Percentiles rank a stretch among this genome's conserved stretches.
Conservation (phyloP, 2,329 filamentous ascomycete genomes). For the Penicillium janthinellum region DNA sequence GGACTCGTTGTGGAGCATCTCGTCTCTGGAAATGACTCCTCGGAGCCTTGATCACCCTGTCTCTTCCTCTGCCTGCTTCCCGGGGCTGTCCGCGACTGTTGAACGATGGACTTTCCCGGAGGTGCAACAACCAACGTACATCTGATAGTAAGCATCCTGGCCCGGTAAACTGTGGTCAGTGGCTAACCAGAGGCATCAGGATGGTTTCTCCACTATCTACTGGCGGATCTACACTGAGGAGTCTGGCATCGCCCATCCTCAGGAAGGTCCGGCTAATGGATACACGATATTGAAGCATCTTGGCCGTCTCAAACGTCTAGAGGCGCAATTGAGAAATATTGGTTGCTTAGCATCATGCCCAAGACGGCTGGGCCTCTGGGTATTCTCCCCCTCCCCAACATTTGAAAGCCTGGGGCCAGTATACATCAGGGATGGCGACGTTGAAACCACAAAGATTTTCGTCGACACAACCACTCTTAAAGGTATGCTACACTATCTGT, state of each 20-base stretch:
- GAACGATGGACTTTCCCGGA: slow-evolving; percentile 49
- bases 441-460: slow-evolving; percentile 33
- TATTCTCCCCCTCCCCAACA: slow-evolving; percentile 43
- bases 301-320: slow-evolving; percentile 43
- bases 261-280: slow-evolving; percentile 39
- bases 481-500: slow-evolving; percentile 25
- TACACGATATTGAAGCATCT: slow-evolving; percentile 42
- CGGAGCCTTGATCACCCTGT: slow-evolving; percentile 25
- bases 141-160: slow-evolving; percentile 41
- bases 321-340: slow-evolving; percentile 39
- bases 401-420: slow-evolving; percentile 40
- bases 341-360: slow-evolving; percentile 44
- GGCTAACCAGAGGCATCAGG: slow-evolving; percentile 35
- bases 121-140: slow-evolving; percentile 46
- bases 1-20: slow-evolving; percentile 23
- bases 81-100: slow-evolving; percentile 30
- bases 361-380: slow-evolving; percentile 42
- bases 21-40: slow-evolving; percentile 40
- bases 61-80: slow-evolving; percentile 32
- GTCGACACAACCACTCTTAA: slow-evolving; percentile 37
- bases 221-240: slow-evolving; percentile 48
- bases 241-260: slow-evolving; percentile 30
- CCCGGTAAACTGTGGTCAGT: background rate
- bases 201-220: slow-evolving; percentile 46
- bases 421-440: slow-evolving; percentile 27